Evolutionary conservation across 2,329 filamentous ascomycete species (phyloP), one percentile per base, ranked within the genome.

Genomic region (Ascomycota sp.): DNA sequence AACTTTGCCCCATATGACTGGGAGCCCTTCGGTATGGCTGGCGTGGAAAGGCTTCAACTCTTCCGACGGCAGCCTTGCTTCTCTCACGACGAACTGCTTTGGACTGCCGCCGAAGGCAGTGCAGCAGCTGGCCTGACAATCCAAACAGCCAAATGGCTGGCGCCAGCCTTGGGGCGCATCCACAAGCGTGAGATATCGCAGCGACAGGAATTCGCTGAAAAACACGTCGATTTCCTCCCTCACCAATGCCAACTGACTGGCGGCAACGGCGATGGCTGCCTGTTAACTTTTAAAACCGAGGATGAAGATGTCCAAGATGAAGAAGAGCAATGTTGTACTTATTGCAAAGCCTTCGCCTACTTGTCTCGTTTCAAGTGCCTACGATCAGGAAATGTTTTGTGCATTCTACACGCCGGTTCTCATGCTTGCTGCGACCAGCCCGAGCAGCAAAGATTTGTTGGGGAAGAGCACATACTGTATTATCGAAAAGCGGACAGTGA

Each of bases 1-100:
- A 98, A 98, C 47, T 98, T 98, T 53, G 89, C 89, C 0, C 89
- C 89, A 0, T 65, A 62, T 20, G 89, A 98, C 43, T 98, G 89
- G 89, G 89, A 98, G 44, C 82, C 83, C 0, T 91, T 74, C 46
- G 89, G 89, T 2, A 73, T 86, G 32, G 66, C 74, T 20, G 85
- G 89, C 1, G 85, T 95, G 1, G 75, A 86, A 42, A 68, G 86
- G 38, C 60, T 95, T 20, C 81, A 89, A 41, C 67, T 75, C 29
- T 98, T 94, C 50, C 69, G 86, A 32, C 71, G 85, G 32, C 85
- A 94, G 38, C 83, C 89, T 1, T 95, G 89, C 50, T 98, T 98
- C 50, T 95, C 86, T 1, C 89, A 98, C 40, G 89, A 98, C 43
- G 89, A 98, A 49, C 57, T 98, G 15, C 61, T 98, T 4, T 75